Evolutionary conservation across 2,329 filamentous ascomycete species (phyloP).

Genomic region (Herpotrichia juniperi): DNA sequence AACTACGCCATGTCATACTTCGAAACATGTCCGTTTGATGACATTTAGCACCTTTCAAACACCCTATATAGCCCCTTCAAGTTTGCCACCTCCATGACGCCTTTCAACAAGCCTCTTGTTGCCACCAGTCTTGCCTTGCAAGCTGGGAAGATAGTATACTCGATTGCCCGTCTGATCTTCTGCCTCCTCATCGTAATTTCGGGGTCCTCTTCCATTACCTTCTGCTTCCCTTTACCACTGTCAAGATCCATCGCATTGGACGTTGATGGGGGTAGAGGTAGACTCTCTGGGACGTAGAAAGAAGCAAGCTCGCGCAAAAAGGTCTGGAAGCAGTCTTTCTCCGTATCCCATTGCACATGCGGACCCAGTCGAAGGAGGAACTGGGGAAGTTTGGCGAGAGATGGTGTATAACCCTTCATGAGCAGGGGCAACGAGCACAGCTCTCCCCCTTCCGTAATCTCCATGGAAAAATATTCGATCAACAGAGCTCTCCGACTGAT

Average conservation of each 20-base stretch:
- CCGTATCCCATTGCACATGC: constrained; percentile 82
- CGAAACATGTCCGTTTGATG: background rate
- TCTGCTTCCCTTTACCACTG: constrained; percentile 40
- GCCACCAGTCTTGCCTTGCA: constrained; percentile 83
- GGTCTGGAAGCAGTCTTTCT: constrained; percentile 82
- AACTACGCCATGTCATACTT: background rate
- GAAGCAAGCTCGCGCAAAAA: constrained; percentile 86
- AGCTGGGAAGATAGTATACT: constrained; percentile 88
- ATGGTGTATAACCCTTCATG: constrained; percentile 86
- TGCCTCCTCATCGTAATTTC: constrained; percentile 60
- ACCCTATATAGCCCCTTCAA: constrained; percentile 91
- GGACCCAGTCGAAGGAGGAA: constrained; percentile 90
- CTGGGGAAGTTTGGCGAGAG: constrained; percentile 81
- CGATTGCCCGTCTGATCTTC: constrained; percentile 76
- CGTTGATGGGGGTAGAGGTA: constrained; percentile 60
- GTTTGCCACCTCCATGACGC: constrained; percentile 86
- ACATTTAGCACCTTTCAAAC: constrained; percentile 83
- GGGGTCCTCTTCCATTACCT: constrained; percentile 39
- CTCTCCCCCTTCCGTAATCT: constrained; percentile 78
- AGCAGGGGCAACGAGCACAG: constrained; percentile 82
- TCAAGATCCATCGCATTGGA: constrained; percentile 47
- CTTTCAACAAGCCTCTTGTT: constrained; percentile 76
- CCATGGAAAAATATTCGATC: constrained; percentile 87
- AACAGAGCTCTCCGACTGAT: constrained; percentile 84
- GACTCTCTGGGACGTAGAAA: constrained; percentile 87